Evolutionary conservation across 2,329 filamentous ascomycete species (phyloP), one percentile per base, ranked within the genome.

Genomic region (Exophiala phaeomuriformis): DNA sequence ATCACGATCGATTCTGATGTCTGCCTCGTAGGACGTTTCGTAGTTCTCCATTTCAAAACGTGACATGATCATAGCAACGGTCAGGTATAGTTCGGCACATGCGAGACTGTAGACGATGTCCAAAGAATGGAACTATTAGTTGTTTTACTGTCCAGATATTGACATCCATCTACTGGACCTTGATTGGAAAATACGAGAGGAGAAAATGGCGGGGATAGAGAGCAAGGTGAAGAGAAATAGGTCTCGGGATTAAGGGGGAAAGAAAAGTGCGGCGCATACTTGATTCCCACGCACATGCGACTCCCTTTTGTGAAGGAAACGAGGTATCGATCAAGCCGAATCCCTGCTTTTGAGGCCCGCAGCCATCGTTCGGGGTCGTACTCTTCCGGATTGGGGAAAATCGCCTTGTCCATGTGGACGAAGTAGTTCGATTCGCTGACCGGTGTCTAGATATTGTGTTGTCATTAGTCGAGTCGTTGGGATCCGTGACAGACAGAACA

Each of bases 231-330:
- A 7, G 12, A 4, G 42, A 1, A 8, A 45, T 5, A 33, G 32
- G 31, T 9, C 7, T 8, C 7, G 35, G 35, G 35, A 41, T 7
- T 2, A 41, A 41, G 39, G n/a, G 4, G 28, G 33, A 28, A 33
- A 29, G 10, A n/a, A 39, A 29, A 27, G n/a, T 33, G 32, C 5
- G 5, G 33, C 6, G 6, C 39, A 41, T 41, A 51, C 40, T 69
- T 70, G 7, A 72, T 65, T 0, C 73, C 73, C 8, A 76, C 58
- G 56, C 73, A 76, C 7, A 62, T 61, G 9, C 73, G 63, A 3
- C 68, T 69, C 0, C 75, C 74, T 36, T 68, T 68, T 2, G 67
- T 65, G 53, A 75, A 75, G 0, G 64, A 65, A 3, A 74, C 67
- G 45, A 72, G 65, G 53, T 70, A 74, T 31, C 66, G 66, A n/a